Evolutionary conservation across 768 basidiomycete genomes (phyloP), one percentile per base, ranked within the genome.

Genomic region (Mycena albidolilacea): DNA sequence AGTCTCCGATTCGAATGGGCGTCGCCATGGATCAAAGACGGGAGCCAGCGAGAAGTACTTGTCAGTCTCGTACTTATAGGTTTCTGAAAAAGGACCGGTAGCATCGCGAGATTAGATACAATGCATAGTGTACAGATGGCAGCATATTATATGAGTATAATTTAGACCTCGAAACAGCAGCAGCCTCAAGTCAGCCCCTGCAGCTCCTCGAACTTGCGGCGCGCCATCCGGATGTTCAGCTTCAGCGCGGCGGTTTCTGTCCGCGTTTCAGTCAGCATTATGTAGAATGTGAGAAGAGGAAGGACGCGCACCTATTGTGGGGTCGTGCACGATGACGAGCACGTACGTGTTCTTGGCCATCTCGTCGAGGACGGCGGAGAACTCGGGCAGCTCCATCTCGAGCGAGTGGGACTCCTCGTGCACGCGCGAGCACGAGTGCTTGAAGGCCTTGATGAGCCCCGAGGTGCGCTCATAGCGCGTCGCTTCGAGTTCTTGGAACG

Each of bases 371-470:
- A 97, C 93, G 6, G 95, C 95, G 0, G 93, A 95, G 79, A 95
- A 97, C 74, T 95, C 92, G 50, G 90, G 86, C 11, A 95, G 87
- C 77, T 96, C 94, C 90, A 97, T 92, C 83, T 97, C 94, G 38
- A 97, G 87, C 7, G 93, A 90, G 72, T 93, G 89, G 78, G 97
- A 97, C 72, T 96, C 95, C 78, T 95, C 93, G 21, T 93, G 90
- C 41, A 95, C 87, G 55, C 92, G 95, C 69, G 93, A 90, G 82
- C 97, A 98, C 21, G 95, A 93, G 76, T 95, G 91, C 78, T 97
- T 96, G 87, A 99, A 98, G 4, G 93, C 92, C 84, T 99, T 99
- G 84, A 99, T 93, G 71, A 98, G 90, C 82, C 98, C 97, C 11
- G 93, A 95, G 21, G 95, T 95, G 54, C 94, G 91, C 81, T 95